Percentiles rank a stretch among this genome's conserved stretches.
phyloP scores from a whole-genome alignment of 257 asterid genomes.

The Solanum piurae region DNA sequence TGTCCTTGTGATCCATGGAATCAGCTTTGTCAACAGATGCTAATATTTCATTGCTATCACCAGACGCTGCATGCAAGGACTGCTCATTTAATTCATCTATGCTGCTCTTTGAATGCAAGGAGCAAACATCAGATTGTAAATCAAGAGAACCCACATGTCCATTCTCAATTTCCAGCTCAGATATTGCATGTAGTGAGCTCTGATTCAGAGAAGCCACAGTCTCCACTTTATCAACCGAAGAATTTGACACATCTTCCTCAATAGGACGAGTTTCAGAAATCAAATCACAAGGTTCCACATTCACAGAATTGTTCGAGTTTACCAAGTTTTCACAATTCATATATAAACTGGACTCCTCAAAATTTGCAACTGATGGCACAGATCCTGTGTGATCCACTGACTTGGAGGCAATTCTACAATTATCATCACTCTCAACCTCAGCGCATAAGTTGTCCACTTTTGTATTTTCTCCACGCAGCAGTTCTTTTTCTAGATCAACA shows the following conservation, averaged over 20 bases:
- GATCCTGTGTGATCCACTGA: slow-evolving; percentile 20
- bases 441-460: slow-evolving; percentile 38
- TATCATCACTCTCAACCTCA: slow-evolving; percentile 34
- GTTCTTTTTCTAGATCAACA: slow-evolving; percentile 23
- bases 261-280: slow-evolving; percentile 20
- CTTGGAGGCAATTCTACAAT: slow-evolving; percentile 21
- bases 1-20: slow-evolving; percentile 23
- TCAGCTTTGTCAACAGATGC: slow-evolving; percentile 30
- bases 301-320: slow-evolving; percentile 10
- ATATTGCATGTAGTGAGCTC: slow-evolving; percentile 38
- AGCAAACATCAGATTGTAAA: slow-evolving; percentile 50
- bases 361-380: slow-evolving; percentile 15
- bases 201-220: slow-evolving; percentile 28
- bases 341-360: slow-evolving; percentile 33
- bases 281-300: slow-evolving; percentile 23
- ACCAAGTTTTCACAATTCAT: slow-evolving; percentile 25
- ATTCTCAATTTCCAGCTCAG: slow-evolving; percentile 50
- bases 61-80: slow-evolving; percentile 20
- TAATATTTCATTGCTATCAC: slow-evolving; percentile 17
- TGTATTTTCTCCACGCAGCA: slow-evolving; percentile 28
- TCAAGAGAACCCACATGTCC: slow-evolving; percentile 36
- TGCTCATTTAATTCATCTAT: slow-evolving; percentile 33
- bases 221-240: slow-evolving; percentile 27
- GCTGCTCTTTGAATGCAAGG: slow-evolving; percentile 41
- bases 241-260: slow-evolving; percentile 32